Evolutionary conservation across 1,284 basidiomycete genomes (phyloP).

Genomic region (Ceratobasidium theobromae): DNA sequence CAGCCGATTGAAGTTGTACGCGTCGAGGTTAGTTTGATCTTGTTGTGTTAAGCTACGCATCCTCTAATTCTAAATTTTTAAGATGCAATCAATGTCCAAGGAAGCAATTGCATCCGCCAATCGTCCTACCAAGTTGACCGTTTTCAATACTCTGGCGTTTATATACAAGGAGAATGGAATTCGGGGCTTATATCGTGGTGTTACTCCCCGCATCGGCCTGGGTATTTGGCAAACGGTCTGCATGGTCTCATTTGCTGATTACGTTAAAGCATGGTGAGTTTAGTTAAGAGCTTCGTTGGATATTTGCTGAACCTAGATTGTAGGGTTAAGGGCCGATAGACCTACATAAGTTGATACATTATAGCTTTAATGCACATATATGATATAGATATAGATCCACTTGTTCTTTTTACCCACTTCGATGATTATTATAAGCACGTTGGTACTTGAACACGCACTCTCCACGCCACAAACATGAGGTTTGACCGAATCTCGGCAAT

Average conservation of each 20-base stretch:
- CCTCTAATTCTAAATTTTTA: neutral
- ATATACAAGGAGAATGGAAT: conserved; percentile 97
- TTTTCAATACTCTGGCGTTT: conserved; percentile 85
- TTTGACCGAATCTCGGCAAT: neutral
- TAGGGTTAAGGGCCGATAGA: conserved; percentile 26
- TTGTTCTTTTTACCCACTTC: conserved; percentile 5
- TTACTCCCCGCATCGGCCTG: conserved; percentile 93
- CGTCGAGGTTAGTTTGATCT: conserved; percentile 63
- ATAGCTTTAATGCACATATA: conserved; percentile 2
- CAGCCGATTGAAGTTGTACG: conserved; percentile 98
- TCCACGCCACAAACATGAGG: conserved; percentile 1
- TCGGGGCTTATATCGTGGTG: conserved; percentile 96
- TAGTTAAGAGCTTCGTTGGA: neutral
- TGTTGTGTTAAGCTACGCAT: neutral
- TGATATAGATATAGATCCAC: conserved; percentile 20
- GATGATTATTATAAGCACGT: neutral
- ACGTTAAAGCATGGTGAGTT: conserved; percentile 78
- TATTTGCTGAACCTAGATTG: neutral
- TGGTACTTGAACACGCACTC: neutral
- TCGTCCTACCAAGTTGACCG: conserved; percentile 87
- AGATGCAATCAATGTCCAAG: conserved; percentile 99
- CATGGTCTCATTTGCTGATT: conserved; percentile 98
- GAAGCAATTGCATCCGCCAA: conserved; percentile 63
- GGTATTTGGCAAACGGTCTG: conserved; percentile 97
- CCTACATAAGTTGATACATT: neutral